These are phyloP conservation scores for Cyberlindnera americana DNA, from an alignment of 805 yeast genomes.

Conservation along the genomic window DNA sequence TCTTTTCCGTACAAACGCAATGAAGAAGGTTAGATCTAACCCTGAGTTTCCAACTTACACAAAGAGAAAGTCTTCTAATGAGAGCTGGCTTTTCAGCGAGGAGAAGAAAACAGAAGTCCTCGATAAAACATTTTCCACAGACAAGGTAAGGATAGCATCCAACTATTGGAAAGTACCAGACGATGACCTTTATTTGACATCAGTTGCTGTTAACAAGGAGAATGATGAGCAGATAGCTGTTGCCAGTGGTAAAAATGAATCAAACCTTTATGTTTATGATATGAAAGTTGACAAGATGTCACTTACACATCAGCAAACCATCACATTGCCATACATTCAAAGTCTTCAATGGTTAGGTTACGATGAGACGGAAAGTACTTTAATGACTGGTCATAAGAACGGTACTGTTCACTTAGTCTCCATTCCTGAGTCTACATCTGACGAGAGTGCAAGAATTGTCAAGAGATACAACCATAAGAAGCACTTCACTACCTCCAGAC, in stretches of 20 bases:
- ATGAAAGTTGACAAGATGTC: conserved; percentile 37
- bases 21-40: conserved; percentile 18
- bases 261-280: conserved; percentile 51
- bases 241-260: conserved; percentile 42
- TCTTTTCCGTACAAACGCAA: conserved; percentile 29
- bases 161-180: conserved; percentile 30
- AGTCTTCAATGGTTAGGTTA: conserved; percentile 51
- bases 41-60: conserved; percentile 9
- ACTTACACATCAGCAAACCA: conserved; percentile 57
- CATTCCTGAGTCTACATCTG: conserved; percentile 51
- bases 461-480: conserved; percentile 77
- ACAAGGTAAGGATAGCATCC: conserved; percentile 33
- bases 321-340: conserved; percentile 52
- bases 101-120: conserved; percentile 32
- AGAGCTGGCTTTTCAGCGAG: conserved; percentile 22
- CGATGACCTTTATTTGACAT: conserved; percentile 40
- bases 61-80: conserved; percentile 15
- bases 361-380: conserved; percentile 32
- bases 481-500: conserved; percentile 40
- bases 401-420: conserved; percentile 73
- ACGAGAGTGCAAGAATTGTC: conserved; percentile 64
- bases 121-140: conserved; percentile 39
- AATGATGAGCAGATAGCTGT: conserved; percentile 42
- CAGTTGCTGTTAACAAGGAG: conserved; percentile 34
- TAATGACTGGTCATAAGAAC: conserved; percentile 72